phyloP scores from a whole-genome alignment of 768 basidiomycete genomes.

The Pholiota microspora region DNA sequence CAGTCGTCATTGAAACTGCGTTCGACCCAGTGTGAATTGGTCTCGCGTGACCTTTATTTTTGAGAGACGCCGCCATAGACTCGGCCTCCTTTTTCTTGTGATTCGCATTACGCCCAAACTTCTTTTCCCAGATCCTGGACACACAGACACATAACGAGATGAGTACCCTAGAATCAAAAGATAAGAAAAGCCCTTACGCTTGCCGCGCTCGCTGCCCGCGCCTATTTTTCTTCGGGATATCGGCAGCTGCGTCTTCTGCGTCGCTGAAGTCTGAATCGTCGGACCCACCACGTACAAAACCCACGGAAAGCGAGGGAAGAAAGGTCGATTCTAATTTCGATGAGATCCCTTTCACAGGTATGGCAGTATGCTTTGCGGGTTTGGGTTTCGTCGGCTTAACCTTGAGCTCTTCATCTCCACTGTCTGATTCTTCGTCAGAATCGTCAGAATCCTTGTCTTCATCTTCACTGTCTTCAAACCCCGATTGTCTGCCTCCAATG shows the following conservation, averaged over 20 bases:
- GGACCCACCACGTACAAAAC: slow-evolving; percentile 79
- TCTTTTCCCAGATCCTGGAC: slow-evolving; percentile 95
- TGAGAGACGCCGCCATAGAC: slow-evolving; percentile 13
- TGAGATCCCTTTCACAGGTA: slow-evolving; percentile 6
- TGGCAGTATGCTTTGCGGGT: slow-evolving; percentile 11
- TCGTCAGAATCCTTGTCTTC: slow-evolving; percentile 11
- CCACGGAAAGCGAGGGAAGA: slow-evolving; percentile 85
- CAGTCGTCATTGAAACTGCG: slow-evolving; percentile 4
- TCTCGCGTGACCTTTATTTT: slow-evolving; percentile 19
- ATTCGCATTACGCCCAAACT: slow-evolving; percentile 87
- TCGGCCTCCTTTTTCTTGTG: slow-evolving; percentile 72
- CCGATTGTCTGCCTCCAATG: slow-evolving; percentile 27
- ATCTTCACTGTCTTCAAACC: slow-evolving; percentile 16
- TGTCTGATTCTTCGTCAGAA: slow-evolving; percentile 22
- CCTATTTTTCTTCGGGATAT: slow-evolving; percentile 75
- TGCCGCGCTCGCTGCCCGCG: slow-evolving; percentile 91
- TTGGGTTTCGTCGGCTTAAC: slow-evolving; percentile 20
- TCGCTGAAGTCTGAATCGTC: slow-evolving; percentile 78
- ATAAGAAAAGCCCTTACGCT: slow-evolving; percentile 58
- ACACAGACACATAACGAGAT: neutral
- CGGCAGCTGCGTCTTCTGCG: slow-evolving; percentile 51
- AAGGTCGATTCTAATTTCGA: slow-evolving; percentile 43
- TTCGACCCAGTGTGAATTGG: slow-evolving; percentile 17
- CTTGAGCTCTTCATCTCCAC: slow-evolving; percentile 31
- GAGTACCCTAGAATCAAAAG: neutral